phyloP scores from a whole-genome alignment of 2,329 filamentous ascomycete species.

The Penicillium sclerotiorum region DNA sequence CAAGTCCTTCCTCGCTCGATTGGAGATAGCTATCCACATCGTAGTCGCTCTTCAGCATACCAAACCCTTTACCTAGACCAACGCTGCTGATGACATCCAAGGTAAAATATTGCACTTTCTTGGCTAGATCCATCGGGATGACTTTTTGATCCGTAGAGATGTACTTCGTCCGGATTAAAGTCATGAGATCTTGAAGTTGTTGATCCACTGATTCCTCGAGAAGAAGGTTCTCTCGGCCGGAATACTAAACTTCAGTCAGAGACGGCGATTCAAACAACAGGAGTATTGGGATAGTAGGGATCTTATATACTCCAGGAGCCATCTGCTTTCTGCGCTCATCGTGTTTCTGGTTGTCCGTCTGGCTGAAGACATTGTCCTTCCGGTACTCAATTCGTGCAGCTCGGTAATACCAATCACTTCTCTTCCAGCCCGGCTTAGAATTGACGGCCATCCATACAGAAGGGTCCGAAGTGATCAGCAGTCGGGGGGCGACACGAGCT shows the following conservation, averaged over 20 bases:
- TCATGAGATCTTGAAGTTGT: slow-evolving; percentile 50
- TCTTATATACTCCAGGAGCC: slow-evolving; percentile 20
- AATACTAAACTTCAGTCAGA: slow-evolving; percentile 40
- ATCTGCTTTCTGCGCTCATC: slow-evolving; percentile 22
- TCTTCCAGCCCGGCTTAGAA: slow-evolving; percentile 22
- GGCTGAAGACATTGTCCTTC: slow-evolving; percentile 21
- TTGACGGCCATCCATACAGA: slow-evolving; percentile 24
- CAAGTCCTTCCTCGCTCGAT: slow-evolving; percentile 35
- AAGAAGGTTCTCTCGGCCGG: slow-evolving; percentile 57
- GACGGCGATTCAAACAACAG: background rate
- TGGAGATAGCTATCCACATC: slow-evolving; percentile 47
- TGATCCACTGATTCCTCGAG: slow-evolving; percentile 55
- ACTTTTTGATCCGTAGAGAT: slow-evolving; percentile 35
- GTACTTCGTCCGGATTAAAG: slow-evolving; percentile 53
- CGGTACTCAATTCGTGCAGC: slow-evolving; percentile 19
- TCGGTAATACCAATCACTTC: slow-evolving; percentile 21
- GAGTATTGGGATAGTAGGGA: background rate
- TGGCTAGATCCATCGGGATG: slow-evolving; percentile 48
- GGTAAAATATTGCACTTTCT: slow-evolving; percentile 57
- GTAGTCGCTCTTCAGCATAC: slow-evolving; percentile 47
- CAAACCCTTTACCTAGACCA: slow-evolving; percentile 54
- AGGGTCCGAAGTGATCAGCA: slow-evolving; percentile 21
- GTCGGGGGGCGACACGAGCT: slow-evolving; percentile 18
- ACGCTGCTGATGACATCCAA: slow-evolving; percentile 60
- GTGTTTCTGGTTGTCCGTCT: slow-evolving; percentile 20